A percentile compares a stretch with the other conserved stretches of the same genome.
Conservation (phyloP, 352 stramenopile species). For the Phytophthora pisi region DNA sequence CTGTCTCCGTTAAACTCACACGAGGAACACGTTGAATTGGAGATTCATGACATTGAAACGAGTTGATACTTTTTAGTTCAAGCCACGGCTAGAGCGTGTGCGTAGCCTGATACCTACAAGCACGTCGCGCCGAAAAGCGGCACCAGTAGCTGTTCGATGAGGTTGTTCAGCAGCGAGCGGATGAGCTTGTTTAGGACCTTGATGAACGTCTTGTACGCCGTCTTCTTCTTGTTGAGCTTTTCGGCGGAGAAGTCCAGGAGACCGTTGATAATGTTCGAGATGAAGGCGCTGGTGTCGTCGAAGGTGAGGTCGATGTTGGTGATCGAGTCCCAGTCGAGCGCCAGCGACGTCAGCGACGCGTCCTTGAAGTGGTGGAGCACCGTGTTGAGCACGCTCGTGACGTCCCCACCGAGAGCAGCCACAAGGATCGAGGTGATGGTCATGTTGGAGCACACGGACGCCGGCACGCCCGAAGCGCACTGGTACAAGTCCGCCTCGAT, state of each 20-base stretch:
- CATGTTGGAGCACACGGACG: conserved; percentile 52
- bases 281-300: conserved; percentile 41
- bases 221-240: conserved; percentile 70
- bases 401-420: conserved; percentile 37
- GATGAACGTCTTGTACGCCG: conserved; percentile 57
- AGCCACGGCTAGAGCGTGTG: not conserved
- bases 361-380: conserved; percentile 42
- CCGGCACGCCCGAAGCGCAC: conserved; percentile 32
- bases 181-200: conserved; percentile 44
- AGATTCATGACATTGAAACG: not conserved
- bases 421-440: conserved; percentile 51
- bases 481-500: conserved; percentile 40
- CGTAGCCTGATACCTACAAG: conserved; percentile 12
- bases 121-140: conserved; percentile 55
- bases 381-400: conserved; percentile 41
- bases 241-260: conserved; percentile 55
- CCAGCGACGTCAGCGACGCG: conserved; percentile 38
- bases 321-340: conserved; percentile 52
- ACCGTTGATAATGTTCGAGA: conserved; percentile 52
- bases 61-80: not conserved
- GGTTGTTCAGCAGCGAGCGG: conserved; percentile 58
- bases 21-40: not conserved
- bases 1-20: no score
- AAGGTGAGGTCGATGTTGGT: conserved; percentile 57
- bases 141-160: conserved; percentile 45